Conservation (phyloP, 768 basidiomycete species). For the Lentinula detonsa region DNA sequence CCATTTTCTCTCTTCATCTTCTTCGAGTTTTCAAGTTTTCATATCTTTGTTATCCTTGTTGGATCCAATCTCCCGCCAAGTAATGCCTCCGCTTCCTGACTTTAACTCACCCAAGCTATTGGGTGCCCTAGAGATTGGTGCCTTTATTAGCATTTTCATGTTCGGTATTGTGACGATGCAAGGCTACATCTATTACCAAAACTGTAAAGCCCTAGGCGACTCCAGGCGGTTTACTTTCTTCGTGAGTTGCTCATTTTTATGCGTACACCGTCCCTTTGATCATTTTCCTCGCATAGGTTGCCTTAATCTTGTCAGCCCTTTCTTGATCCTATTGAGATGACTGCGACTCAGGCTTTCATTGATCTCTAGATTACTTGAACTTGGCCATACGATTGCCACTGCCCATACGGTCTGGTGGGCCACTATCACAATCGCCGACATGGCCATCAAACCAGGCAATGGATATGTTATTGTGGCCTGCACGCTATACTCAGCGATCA, state of each 20-base stretch:
- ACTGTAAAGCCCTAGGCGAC: background rate
- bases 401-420: conserved; percentile 7
- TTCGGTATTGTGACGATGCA: background rate
- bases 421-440: conserved; percentile 5
- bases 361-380: conserved; percentile 1
- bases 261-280: background rate
- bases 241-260: background rate
- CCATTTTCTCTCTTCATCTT: background rate
- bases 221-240: background rate
- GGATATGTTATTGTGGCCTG: background rate
- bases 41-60: background rate
- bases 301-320: background rate
- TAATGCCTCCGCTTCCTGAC: background rate
- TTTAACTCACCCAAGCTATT: background rate
- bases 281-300: background rate
- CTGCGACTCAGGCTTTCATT: background rate
- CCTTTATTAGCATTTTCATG: conserved; percentile 1
- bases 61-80: background rate
- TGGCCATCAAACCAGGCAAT: conserved; percentile 6
- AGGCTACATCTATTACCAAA: background rate
- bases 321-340: background rate
- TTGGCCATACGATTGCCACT: conserved; percentile 1
- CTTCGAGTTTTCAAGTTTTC: background rate
- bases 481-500: background rate
- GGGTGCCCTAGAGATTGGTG: conserved; percentile 4